Percentiles rank a stretch among this genome's conserved stretches.
Evolutionary conservation across 1,139 yeast species (phyloP).

Genomic region (Sugiyamaella xylanicola): DNA sequence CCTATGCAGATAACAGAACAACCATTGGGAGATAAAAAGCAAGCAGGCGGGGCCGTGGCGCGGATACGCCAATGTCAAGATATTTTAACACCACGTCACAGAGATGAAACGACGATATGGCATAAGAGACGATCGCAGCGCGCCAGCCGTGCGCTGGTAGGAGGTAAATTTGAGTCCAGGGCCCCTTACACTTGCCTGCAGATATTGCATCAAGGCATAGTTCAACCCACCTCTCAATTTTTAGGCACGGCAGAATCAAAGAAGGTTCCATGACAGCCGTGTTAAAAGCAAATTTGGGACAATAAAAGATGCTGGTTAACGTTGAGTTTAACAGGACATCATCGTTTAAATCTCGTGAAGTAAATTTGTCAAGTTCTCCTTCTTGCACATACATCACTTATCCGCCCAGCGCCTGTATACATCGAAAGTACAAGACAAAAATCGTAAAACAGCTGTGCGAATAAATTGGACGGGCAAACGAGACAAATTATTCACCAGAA

Average conservation of each 20-base stretch:
- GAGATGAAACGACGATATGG: neutral
- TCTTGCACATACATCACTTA: neutral
- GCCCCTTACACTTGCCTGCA: conserved; percentile 9
- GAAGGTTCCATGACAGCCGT: conserved; percentile 7
- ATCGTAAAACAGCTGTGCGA: too few species aligned
- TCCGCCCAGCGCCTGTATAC: neutral
- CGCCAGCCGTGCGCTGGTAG: conserved; percentile 11
- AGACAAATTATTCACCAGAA: too few species aligned
- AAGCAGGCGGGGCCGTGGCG: too few species aligned
- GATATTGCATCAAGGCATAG: conserved; percentile 1
- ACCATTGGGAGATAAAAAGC: too few species aligned
- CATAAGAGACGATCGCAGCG: neutral
- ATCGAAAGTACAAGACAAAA: too few species aligned
- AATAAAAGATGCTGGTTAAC: conserved; percentile 9
- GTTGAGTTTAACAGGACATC: conserved; percentile 7
- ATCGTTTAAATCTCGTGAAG: conserved; percentile 16
- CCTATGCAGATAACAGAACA: neutral
- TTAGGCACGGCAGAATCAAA: conserved; percentile 4
- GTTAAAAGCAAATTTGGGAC: conserved; percentile 13
- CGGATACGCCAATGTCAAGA: neutral
- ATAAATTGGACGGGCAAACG: too few species aligned
- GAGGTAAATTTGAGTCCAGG: conserved; percentile 11
- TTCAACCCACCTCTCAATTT: conserved; percentile 13
- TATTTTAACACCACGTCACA: conserved; percentile 13
- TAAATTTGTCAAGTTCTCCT: conserved; percentile 15